phyloP scores from a whole-genome alignment of 495 filamentous ascomycete genomes.

The Lentithecium fluviatile region DNA sequence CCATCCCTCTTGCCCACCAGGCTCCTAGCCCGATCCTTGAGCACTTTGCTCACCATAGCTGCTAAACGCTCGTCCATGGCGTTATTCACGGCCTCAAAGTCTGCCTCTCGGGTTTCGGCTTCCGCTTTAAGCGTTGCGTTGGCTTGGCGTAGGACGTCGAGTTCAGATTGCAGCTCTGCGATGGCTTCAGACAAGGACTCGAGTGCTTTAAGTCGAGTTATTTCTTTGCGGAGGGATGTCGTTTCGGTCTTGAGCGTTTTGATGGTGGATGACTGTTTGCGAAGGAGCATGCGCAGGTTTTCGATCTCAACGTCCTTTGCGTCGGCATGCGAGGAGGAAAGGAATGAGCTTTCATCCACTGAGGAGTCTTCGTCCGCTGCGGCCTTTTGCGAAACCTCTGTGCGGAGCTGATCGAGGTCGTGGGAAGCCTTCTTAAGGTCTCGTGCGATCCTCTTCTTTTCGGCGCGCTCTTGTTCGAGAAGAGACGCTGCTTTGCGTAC shows the following conservation, averaged over 20 bases:
- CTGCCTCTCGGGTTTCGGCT: conserved; percentile 8
- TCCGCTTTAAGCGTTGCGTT: conserved; percentile 1
- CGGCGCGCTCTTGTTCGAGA: conserved; percentile 15
- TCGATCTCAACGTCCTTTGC: conserved; percentile 24
- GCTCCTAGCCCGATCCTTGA: conserved; percentile 22
- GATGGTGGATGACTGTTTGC: conserved; percentile 16
- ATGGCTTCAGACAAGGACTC: background rate
- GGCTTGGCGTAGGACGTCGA: conserved; percentile 1
- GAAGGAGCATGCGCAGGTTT: conserved; percentile 20
- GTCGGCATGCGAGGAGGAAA: background rate
- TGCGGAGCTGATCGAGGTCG: conserved; percentile 15
- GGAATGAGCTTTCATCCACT: background rate
- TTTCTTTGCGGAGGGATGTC: conserved; percentile 1
- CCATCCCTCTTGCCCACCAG: conserved; percentile 32
- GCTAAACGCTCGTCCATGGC: conserved; percentile 29
- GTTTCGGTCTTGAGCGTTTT: conserved; percentile 25
- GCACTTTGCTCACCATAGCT: conserved; percentile 9
- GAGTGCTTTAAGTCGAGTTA: background rate
- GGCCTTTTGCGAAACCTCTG: conserved; percentile 7
- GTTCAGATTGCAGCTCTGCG: conserved; percentile 4
- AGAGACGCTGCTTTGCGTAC: conserved; percentile 19
- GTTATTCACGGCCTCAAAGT: conserved; percentile 29
- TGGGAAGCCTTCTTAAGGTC: conserved; percentile 13
- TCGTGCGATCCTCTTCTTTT: conserved; percentile 22
- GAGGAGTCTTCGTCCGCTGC: conserved; percentile 1